phyloP scores from a whole-genome alignment of 192 early-diverging fungal genomes.

The Anaeromyces robustus region DNA sequence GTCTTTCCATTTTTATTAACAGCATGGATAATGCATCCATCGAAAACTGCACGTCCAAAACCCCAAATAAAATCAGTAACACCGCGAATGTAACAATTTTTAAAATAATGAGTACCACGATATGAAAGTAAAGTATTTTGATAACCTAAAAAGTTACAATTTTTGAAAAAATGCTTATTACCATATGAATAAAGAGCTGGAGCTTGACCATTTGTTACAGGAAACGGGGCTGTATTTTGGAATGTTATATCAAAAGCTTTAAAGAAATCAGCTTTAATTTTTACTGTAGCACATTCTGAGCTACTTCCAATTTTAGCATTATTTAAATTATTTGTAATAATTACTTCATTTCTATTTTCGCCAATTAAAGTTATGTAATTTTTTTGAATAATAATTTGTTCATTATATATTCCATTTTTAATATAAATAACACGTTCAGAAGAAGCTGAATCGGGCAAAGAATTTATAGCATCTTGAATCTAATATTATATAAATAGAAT shows the following conservation, averaged over 20 bases:
- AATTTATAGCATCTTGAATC: not conserved
- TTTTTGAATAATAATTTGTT: slow-evolving; percentile 1
- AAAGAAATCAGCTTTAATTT: not conserved
- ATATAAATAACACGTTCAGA: slow-evolving; percentile 2
- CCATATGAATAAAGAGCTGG: no score
- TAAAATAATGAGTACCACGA: no score
- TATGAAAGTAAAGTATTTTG: no score
- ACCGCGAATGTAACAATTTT: no score
- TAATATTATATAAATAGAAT: no score
- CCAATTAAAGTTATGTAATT: not conserved
- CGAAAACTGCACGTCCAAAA: not conserved
- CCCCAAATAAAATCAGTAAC: no score
- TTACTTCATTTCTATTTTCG: not conserved
- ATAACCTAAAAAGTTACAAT: no score
- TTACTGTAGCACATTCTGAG: not conserved
- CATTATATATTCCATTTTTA: not conserved
- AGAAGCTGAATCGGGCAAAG: not conserved
- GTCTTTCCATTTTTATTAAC: not conserved
- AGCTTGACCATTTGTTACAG: not conserved
- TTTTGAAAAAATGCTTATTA: no score
- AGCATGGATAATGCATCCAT: not conserved
- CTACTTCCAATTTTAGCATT: not conserved
- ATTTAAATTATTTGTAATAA: not conserved
- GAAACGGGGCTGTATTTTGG: slow-evolving; percentile 1
- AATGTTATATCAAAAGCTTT: slow-evolving; percentile 5